These are phyloP conservation scores for Urostyla sp. DNA, from an alignment of 73 alveolate genomes.

Conservation along the genomic window DNA sequence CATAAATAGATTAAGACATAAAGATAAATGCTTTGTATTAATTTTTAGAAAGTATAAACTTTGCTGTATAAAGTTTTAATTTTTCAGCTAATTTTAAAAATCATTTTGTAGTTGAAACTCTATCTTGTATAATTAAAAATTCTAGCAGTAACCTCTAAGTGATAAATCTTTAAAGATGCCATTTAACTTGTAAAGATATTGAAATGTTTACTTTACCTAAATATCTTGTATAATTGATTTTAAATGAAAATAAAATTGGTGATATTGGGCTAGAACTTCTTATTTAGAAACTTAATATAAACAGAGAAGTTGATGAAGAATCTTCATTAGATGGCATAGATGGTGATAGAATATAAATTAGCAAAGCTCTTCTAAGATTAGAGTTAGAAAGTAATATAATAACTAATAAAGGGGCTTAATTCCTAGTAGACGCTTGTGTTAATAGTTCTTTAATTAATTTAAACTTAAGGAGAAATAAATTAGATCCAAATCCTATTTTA, in stretches of 20 bases:
- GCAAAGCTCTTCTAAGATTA: neutral
- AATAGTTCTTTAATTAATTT: neutral
- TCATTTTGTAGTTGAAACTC: slow-evolving; percentile 5
- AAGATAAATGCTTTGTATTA: slow-evolving; percentile 42
- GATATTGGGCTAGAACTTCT: slow-evolving; percentile 19
- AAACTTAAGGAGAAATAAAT: slow-evolving; percentile 13
- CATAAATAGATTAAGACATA: slow-evolving; percentile 23
- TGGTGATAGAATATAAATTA: too few relatives aligned
- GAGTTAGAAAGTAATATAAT: slow-evolving; percentile 35
- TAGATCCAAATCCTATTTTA: neutral
- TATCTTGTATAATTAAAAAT: slow-evolving; percentile 9
- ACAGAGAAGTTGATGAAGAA: too few relatives aligned
- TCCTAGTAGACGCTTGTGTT: neutral
- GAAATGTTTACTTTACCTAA: slow-evolving; percentile 7
- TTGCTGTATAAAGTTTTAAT: slow-evolving; percentile 25
- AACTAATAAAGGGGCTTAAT: slow-evolving; percentile 20
- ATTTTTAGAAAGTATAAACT: neutral
- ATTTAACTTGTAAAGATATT: slow-evolving; percentile 3
- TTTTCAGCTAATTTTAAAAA: slow-evolving; percentile 40
- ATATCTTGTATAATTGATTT: neutral
- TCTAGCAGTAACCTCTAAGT: slow-evolving; percentile 31
- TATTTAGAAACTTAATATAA: slow-evolving; percentile 3
- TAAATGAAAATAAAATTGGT: slow-evolving; percentile 27
- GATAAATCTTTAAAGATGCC: slow-evolving; percentile 38
- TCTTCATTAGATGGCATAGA: too few relatives aligned